A percentile compares a stretch with the other conserved stretches of the same genome.
Evolutionary conservation across 106 monocot species (phyloP).

Genomic region (Allium sativum): DNA sequence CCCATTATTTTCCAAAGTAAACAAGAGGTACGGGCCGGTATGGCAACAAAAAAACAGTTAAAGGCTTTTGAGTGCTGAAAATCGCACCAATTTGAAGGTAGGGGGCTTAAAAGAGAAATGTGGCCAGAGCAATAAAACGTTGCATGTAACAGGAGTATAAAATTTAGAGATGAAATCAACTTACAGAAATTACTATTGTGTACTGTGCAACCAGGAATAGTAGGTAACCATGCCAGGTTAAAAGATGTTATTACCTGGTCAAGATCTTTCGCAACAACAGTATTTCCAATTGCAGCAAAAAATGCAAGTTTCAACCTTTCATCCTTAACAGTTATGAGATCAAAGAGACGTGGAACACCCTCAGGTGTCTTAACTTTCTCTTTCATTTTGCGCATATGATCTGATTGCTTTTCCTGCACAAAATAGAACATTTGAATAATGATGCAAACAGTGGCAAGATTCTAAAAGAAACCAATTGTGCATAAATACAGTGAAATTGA

Average conservation of each 20-base stretch:
- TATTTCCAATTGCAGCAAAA: slow-evolving; percentile 76
- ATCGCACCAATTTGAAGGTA: too few relatives aligned
- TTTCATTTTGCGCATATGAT: slow-evolving; percentile 41
- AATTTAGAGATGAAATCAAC: background rate
- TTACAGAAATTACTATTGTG: background rate
- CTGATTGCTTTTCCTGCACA: slow-evolving; percentile 77
- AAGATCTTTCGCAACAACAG: slow-evolving; percentile 84
- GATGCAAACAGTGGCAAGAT: background rate
- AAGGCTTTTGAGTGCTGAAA: too few relatives aligned
- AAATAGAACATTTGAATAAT: background rate
- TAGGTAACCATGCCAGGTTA: too few relatives aligned
- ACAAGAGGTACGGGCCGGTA: too few relatives aligned
- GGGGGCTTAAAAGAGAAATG: too few relatives aligned
- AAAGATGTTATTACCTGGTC: slow-evolving; percentile 51
- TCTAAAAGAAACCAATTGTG: too few relatives aligned
- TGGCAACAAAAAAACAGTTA: too few relatives aligned
- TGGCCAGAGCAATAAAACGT: too few relatives aligned
- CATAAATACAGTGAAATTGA: too few relatives aligned
- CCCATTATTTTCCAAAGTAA: too few relatives aligned
- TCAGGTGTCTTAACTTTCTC: slow-evolving; percentile 71
- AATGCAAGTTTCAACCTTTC: slow-evolving; percentile 75
- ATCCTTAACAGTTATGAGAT: slow-evolving; percentile 69
- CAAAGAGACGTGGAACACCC: slow-evolving; percentile 95
- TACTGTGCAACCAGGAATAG: background rate
- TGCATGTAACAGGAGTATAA: too few relatives aligned